These are phyloP conservation scores for Lentinula detonsa DNA, from an alignment of 768 basidiomycete genomes.

Conservation along the genomic window DNA sequence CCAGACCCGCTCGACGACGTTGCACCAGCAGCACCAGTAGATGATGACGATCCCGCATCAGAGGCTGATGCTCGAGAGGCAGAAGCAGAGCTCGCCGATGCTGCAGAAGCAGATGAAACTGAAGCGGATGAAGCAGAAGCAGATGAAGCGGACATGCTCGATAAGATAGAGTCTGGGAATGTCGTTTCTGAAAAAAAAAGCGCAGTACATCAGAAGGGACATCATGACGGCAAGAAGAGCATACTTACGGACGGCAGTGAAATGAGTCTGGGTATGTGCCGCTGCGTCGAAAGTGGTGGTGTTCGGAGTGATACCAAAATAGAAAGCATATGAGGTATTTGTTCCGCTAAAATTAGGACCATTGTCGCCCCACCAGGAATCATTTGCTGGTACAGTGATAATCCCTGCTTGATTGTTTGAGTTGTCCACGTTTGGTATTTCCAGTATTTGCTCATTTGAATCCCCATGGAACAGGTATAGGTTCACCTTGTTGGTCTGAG, in stretches of 20 bases:
- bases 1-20: slow-evolving; percentile 19
- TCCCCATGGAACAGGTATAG: slow-evolving; percentile 77
- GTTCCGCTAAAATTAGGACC: slow-evolving; percentile 43
- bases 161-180: slow-evolving; percentile 56
- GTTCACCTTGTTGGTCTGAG: slow-evolving; percentile 59
- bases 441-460: slow-evolving; percentile 43
- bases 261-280: slow-evolving; percentile 62
- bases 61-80: slow-evolving; percentile 43
- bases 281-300: slow-evolving; percentile 51
- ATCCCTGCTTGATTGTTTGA: slow-evolving; percentile 51
- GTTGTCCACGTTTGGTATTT: slow-evolving; percentile 33
- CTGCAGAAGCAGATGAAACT: slow-evolving; percentile 30
- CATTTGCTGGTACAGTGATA: slow-evolving; percentile 54
- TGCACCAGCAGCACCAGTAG: slow-evolving; percentile 12
- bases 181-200: slow-evolving; percentile 55
- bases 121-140: slow-evolving; percentile 32
- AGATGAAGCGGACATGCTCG: slow-evolving; percentile 41
- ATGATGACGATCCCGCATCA: slow-evolving; percentile 14
- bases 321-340: slow-evolving; percentile 64
- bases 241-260: slow-evolving; percentile 74
- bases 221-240: background rate
- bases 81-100: slow-evolving; percentile 33
- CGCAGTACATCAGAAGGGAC: slow-evolving; percentile 8
- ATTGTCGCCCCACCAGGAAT: slow-evolving; percentile 63
- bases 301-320: slow-evolving; percentile 68